Base-by-base conservation (phyloP, 164 flowering plant genomes). In the Hamamelis virginiana region DNA sequence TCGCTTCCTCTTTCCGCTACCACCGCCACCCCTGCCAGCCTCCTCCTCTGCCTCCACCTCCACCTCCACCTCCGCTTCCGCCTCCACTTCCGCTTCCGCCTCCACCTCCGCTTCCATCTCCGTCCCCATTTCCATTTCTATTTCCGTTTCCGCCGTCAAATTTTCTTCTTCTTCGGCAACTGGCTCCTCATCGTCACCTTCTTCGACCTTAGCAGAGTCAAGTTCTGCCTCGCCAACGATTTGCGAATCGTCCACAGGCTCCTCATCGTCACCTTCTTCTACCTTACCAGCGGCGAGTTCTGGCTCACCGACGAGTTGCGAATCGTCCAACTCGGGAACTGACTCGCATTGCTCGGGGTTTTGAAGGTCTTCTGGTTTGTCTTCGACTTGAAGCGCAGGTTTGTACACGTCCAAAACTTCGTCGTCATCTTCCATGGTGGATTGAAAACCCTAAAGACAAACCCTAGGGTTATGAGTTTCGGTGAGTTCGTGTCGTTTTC, bases 1-100 rank as follows among this genome's bases (percentile, higher is more conserved):
- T 59, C 89, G 77, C 80, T 83, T 87, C 70, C 84, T 80, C 82
- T 84, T 85, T 45, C 80, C 79, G 28, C 80, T 78, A 62, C 72
- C 63, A 62, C 72, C 63, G 22, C 63, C 70, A 27, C 64, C 66
- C 62, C 5, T n/a, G n/a, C 57, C 33, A 41, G n/a, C 69, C 45
- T 58, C 52, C 22, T 69, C 81, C 48, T 70, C 82, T 1, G n/a
- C 72, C 23, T 46, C 76, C 47, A 23, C 48, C 27, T 4, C 57
- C 33, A 41, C 69, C 45, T 58, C 52, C 22, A 71, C 81, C 48
- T 70, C 82, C 4, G n/a, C 72, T 19, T 46, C 76, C 47, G 33
- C 48, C 27, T 52, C 70, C 41, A 41, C 55, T 51, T 68, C 79
- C 43, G 45, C 50, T 38, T 65, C 81, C 50, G 64, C 81, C 5